Evolutionary conservation across 2,329 filamentous ascomycete genomes (phyloP).

Genomic region (Dactylellina sp.): DNA sequence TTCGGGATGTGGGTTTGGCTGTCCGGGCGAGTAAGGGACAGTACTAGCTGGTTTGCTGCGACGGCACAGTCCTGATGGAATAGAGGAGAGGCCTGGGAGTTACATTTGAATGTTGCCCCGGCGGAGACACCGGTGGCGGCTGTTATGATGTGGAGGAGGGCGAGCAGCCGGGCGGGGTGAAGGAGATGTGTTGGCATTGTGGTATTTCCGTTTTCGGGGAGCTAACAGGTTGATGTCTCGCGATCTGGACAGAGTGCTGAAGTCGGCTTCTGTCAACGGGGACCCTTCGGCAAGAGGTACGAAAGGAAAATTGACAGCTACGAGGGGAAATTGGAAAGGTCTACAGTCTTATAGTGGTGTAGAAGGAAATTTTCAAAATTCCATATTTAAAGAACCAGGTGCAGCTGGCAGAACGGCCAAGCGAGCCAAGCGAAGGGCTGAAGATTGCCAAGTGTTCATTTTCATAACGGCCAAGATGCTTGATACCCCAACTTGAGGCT

Average conservation of each 20-base stretch:
- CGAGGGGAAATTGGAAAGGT: neutral
- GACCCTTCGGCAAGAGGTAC: neutral
- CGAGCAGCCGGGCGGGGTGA: slow-evolving; percentile 24
- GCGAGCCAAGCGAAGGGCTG: slow-evolving; percentile 40
- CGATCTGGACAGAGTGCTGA: too few relatives aligned
- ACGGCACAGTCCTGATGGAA: slow-evolving; percentile 46
- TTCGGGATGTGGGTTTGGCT: slow-evolving; percentile 40
- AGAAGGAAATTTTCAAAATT: slow-evolving; percentile 23
- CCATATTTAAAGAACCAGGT: slow-evolving; percentile 25
- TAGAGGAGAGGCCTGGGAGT: slow-evolving; percentile 26
- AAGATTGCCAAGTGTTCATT: slow-evolving; percentile 27
- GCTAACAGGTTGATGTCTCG: too few relatives aligned
- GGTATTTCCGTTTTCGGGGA: slow-evolving; percentile 29
- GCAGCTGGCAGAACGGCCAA: slow-evolving; percentile 35
- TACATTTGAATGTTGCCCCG: slow-evolving; percentile 45
- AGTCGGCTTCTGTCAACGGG: neutral
- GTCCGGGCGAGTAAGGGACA: slow-evolving; percentile 38
- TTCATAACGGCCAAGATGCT: slow-evolving; percentile 16
- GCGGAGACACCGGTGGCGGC: slow-evolving; percentile 29
- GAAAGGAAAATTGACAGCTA: slow-evolving; percentile 1
- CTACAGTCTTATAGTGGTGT: slow-evolving; percentile 23
- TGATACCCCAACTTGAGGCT: slow-evolving; percentile 5
- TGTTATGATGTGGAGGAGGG: slow-evolving; percentile 29
- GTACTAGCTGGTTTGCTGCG: slow-evolving; percentile 38
- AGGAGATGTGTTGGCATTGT: slow-evolving; percentile 51